A percentile compares a stretch with the other conserved stretches of the same genome.
phyloP scores from a whole-genome alignment of 2,329 filamentous ascomycete genomes.

The Diplodia sapinea region DNA sequence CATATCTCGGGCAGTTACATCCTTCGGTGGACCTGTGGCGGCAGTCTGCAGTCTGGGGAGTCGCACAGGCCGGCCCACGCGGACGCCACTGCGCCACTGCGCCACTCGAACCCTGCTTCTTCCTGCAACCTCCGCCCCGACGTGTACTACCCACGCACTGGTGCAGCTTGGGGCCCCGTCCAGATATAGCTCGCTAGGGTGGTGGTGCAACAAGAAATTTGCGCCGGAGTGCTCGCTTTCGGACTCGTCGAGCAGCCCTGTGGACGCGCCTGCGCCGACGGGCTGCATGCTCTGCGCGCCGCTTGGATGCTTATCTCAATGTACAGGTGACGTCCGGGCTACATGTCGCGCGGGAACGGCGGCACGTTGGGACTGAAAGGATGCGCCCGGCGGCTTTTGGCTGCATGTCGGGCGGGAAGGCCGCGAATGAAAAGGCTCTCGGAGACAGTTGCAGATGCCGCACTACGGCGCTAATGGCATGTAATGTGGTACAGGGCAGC shows the following conservation, averaged over 20 bases:
- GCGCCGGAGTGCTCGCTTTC: too few species aligned
- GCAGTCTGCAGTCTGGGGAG: slow-evolving; percentile 2
- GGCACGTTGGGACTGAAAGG: background rate
- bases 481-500: too few species aligned
- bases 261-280: too few species aligned
- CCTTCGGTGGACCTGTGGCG: background rate
- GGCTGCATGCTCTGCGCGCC: background rate
- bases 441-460: background rate
- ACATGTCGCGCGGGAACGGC: background rate
- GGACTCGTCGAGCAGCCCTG: too few species aligned
- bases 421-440: background rate
- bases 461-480: background rate
- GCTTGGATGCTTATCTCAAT: background rate
- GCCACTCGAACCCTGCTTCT: background rate
- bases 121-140: background rate
- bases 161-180: too few species aligned
- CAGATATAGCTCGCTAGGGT: too few species aligned
- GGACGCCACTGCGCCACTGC: background rate
- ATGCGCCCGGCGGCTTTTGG: background rate
- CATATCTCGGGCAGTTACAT: background rate
- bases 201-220: too few species aligned
- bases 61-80: background rate
- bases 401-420: background rate
- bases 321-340: background rate
- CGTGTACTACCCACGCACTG: too few species aligned